phyloP scores from a whole-genome alignment of 2,329 filamentous ascomycete species.

The Trichoderma sp. region DNA sequence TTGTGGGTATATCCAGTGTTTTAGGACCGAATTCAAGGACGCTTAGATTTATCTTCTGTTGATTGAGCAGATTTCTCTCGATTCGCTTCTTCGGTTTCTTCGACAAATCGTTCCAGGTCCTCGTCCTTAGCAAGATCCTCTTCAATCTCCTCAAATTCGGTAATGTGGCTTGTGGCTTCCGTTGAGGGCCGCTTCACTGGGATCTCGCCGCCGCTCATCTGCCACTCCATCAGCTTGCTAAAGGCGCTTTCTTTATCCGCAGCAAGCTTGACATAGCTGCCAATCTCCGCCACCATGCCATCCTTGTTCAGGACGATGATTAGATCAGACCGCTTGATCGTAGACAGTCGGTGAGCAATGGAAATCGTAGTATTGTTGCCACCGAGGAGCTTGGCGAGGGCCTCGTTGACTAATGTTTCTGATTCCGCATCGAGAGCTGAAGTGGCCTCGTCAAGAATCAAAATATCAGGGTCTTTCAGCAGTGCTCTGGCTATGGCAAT shows the following conservation, averaged over 20 bases:
- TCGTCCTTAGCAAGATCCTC: conserved; percentile 45
- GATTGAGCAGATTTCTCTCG: conserved; percentile 16
- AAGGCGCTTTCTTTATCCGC: conserved; percentile 79
- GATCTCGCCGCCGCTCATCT: conserved; percentile 83
- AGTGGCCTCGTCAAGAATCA: conserved; percentile 95
- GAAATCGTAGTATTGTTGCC: conserved; percentile 96
- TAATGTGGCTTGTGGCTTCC: conserved; percentile 48
- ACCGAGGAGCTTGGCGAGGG: conserved; percentile 76
- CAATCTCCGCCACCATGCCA: conserved; percentile 88
- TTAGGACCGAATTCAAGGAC: conserved; percentile 6
- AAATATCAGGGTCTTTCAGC: conserved; percentile 93
- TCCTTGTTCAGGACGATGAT: conserved; percentile 90
- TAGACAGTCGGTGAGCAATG: conserved; percentile 93
- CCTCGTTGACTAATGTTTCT: conserved; percentile 93
- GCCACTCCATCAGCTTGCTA: conserved; percentile 97
- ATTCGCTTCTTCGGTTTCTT: conserved; percentile 37
- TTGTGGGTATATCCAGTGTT: not conserved
- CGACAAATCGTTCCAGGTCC: conserved; percentile 30
- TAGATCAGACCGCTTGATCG: conserved; percentile 92
- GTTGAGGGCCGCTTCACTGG: conserved; percentile 44
- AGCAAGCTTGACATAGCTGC: conserved; percentile 78
- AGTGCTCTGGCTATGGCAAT: conserved; percentile 95
- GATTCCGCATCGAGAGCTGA: conserved; percentile 95
- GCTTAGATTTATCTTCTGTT: conserved; percentile 9
- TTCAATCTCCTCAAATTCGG: conserved; percentile 57